These are phyloP conservation scores for Melanogaster broomeanus DNA, from an alignment of 768 basidiomycete species.

Conservation along the genomic window DNA sequence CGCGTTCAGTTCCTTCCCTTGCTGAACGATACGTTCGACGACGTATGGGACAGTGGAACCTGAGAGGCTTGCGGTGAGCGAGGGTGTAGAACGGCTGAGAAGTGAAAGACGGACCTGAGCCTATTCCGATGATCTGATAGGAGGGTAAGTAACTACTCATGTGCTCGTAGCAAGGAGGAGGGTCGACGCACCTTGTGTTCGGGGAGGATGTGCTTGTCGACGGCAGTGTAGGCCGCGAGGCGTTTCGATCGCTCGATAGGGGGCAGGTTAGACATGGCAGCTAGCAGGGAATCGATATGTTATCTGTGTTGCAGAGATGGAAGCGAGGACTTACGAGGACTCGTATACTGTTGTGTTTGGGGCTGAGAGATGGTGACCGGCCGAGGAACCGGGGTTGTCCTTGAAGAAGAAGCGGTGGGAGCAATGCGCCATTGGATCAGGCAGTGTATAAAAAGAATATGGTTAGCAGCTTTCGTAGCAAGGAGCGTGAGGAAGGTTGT, in stretches of 20 bases:
- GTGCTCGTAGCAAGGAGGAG: neutral
- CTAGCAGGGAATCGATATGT: constrained; percentile 3
- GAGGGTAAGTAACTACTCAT: neutral
- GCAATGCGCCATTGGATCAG: no score
- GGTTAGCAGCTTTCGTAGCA: neutral
- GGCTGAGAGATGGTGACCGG: constrained; percentile 9
- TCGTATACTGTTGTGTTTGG: neutral
- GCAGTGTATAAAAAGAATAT: no score
- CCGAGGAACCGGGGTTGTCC: constrained; percentile 9
- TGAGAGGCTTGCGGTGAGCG: constrained; percentile 22
- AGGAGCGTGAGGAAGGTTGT: neutral
- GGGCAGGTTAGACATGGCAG: constrained; percentile 31
- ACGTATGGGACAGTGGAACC: constrained; percentile 97
- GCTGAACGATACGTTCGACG: constrained; percentile 89
- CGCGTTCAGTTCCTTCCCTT: constrained; percentile 75
- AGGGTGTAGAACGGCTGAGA: neutral
- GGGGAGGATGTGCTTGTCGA: constrained; percentile 82
- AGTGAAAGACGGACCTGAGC: constrained; percentile 57
- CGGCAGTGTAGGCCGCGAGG: constrained; percentile 91
- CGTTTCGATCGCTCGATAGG: constrained; percentile 81
- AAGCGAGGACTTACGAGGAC: constrained; percentile 7
- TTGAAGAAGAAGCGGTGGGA: constrained; percentile 1
- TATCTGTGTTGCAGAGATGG: neutral
- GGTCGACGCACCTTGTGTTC: constrained; percentile 73
- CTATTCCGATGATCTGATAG: constrained; percentile 79